Conservation (phyloP, 495 filamentous ascomycete genomes). For the Penicillium simplicissimum region DNA sequence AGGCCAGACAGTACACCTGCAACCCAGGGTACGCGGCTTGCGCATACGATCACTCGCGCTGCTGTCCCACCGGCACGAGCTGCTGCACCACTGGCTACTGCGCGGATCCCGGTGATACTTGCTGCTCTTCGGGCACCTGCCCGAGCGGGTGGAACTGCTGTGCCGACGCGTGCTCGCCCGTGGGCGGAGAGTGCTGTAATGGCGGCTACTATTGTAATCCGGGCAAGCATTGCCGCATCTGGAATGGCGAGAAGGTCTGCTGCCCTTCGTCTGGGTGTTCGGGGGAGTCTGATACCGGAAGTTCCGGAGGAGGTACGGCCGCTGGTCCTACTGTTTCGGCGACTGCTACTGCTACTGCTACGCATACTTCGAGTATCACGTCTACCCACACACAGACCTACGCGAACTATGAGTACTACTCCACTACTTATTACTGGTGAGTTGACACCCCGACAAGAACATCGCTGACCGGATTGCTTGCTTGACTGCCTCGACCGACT, state of each 20-base stretch:
- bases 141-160: constrained; percentile 24
- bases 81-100: constrained; percentile 27
- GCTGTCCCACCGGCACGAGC: constrained; percentile 12
- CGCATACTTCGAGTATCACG: background rate
- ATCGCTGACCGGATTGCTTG: too few relatives aligned
- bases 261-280: constrained; percentile 21
- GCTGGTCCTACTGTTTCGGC: constrained; percentile 2
- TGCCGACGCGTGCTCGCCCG: constrained; percentile 20
- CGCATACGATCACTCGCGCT: constrained; percentile 13
- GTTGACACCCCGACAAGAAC: background rate
- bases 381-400: too few relatives aligned
- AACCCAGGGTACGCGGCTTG: constrained; percentile 16
- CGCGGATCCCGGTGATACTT: constrained; percentile 13
- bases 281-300: constrained; percentile 12
- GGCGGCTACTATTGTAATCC: constrained; percentile 23
- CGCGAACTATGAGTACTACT: constrained; percentile 21
- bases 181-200: constrained; percentile 21
- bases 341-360: constrained; percentile 5
- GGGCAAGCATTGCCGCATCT: constrained; percentile 21
- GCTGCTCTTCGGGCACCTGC: constrained; percentile 24
- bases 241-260: constrained; percentile 15
- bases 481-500: background rate
- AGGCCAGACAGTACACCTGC: constrained; percentile 9
- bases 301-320: constrained; percentile 4
- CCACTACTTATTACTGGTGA: constrained; percentile 27